Conservation (phyloP, 2,329 filamentous ascomycete genomes). For the Exophiala sp. region DNA sequence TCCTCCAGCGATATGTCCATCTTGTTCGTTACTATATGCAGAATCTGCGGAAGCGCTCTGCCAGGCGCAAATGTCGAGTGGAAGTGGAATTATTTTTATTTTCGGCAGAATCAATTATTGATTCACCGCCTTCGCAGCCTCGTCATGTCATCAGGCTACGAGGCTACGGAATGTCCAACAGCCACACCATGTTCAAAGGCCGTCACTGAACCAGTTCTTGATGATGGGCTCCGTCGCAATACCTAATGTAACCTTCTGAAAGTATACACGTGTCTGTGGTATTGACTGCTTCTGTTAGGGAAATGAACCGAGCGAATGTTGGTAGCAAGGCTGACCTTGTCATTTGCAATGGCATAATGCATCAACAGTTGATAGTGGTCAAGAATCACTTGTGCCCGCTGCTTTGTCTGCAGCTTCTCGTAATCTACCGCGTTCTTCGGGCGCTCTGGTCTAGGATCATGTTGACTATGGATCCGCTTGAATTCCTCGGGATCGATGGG, state of each 20-base stretch:
- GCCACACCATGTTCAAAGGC: neutral
- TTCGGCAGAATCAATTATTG: conserved; percentile 11
- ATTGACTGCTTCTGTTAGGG: conserved; percentile 15
- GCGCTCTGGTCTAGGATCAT: neutral
- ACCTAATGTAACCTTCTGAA: conserved; percentile 24
- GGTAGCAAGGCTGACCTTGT: conserved; percentile 32
- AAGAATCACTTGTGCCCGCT: conserved; percentile 14
- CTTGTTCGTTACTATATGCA: neutral
- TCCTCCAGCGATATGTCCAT: conserved; percentile 62
- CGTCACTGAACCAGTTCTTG: conserved; percentile 23
- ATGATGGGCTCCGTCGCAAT: conserved; percentile 22
- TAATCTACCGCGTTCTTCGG: neutral
- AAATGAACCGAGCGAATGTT: neutral
- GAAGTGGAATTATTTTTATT: conserved; percentile 7
- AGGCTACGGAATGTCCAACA: neutral
- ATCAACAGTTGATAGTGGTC: conserved; percentile 32
- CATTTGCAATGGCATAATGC: conserved; percentile 38
- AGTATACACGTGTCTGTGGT: conserved; percentile 25
- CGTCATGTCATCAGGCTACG: neutral
- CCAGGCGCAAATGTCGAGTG: conserved; percentile 1
- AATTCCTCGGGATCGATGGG: neutral
- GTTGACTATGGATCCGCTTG: neutral
- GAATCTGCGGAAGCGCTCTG: neutral
- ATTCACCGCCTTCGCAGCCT: conserved; percentile 10
- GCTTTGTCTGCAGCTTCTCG: conserved; percentile 6